Evolutionary conservation across 768 basidiomycete species (phyloP).

Genomic region (Pleurotus giganteus): DNA sequence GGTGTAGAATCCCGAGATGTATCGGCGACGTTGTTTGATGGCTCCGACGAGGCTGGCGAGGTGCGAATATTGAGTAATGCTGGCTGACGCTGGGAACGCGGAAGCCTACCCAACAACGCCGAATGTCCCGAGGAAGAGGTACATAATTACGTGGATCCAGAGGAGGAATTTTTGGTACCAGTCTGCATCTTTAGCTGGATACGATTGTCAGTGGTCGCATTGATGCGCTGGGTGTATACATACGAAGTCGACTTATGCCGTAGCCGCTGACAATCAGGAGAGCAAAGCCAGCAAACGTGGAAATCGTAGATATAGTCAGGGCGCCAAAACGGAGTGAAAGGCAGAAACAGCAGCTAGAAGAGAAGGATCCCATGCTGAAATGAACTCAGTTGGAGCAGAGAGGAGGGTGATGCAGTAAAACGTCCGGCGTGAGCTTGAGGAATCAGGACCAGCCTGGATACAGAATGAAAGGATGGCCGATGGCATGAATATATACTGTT

Average conservation of each 20-base stretch:
- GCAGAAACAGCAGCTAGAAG: conserved; percentile 7
- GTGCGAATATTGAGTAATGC: not conserved
- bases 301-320: not conserved
- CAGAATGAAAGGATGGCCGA: not conserved
- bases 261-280: not conserved
- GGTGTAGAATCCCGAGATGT: conserved; percentile 5
- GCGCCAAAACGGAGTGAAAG: conserved; percentile 5
- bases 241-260: not conserved
- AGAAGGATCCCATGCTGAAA: conserved; percentile 3
- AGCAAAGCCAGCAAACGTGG: not conserved
- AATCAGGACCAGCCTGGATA: conserved; percentile 8
- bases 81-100: not conserved
- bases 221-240: not conserved
- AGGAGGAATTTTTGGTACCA: conserved; percentile 9
- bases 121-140: conserved; percentile 6
- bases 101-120: conserved; percentile 1
- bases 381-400: not conserved
- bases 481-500: not conserved
- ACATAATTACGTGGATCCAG: conserved; percentile 7
- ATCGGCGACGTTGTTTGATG: conserved; percentile 3
- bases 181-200: not conserved
- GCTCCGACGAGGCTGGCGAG: not conserved
- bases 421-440: not conserved
- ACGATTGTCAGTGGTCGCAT: not conserved
- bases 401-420: not conserved